Evolutionary conservation across 2,329 filamentous ascomycete genomes (phyloP).

Genomic region (Macroventuria anomochaeta): DNA sequence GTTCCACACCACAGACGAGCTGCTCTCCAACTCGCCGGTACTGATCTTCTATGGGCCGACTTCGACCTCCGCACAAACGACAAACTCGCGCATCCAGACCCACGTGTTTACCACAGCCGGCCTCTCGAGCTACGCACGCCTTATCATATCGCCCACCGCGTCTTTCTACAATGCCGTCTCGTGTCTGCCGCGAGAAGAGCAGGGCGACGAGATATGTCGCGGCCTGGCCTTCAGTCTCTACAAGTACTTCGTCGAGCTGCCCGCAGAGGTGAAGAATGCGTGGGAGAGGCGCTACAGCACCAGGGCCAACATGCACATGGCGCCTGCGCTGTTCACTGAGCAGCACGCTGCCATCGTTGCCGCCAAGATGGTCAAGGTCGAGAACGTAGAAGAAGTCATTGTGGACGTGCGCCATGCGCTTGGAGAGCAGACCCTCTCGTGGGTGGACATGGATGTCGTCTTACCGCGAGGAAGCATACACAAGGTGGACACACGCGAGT

Average conservation of each 20-base stretch:
- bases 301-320: slow-evolving; percentile 65
- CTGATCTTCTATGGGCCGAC: slow-evolving; percentile 92
- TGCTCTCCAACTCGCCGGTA: slow-evolving; percentile 80
- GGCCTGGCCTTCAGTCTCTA: slow-evolving; percentile 89
- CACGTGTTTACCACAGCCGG: slow-evolving; percentile 91
- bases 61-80: slow-evolving; percentile 84
- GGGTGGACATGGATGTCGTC: slow-evolving; percentile 86
- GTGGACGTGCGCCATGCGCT: slow-evolving; percentile 76
- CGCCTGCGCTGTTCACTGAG: slow-evolving; percentile 79
- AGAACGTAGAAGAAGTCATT: slow-evolving; percentile 76
- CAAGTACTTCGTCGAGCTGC: slow-evolving; percentile 92
- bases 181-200: slow-evolving; percentile 88
- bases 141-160: slow-evolving; percentile 92
- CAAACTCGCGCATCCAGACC: slow-evolving; percentile 91
- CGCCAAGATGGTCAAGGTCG: slow-evolving; percentile 80
- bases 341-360: slow-evolving; percentile 92
- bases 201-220: slow-evolving; percentile 91
- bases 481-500: slow-evolving; percentile 53
- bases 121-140: slow-evolving; percentile 85
- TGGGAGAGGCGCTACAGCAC: slow-evolving; percentile 64
- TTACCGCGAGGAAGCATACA: slow-evolving; percentile 77
- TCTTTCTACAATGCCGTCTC: slow-evolving; percentile 89
- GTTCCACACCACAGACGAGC: slow-evolving; percentile 86
- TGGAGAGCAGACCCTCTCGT: slow-evolving; percentile 80
- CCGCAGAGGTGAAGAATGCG: slow-evolving; percentile 74